Evolutionary conservation across 2,329 filamentous ascomycete species (phyloP), one percentile per base, ranked within the genome.

Genomic region (Exophiala viscosa): DNA sequence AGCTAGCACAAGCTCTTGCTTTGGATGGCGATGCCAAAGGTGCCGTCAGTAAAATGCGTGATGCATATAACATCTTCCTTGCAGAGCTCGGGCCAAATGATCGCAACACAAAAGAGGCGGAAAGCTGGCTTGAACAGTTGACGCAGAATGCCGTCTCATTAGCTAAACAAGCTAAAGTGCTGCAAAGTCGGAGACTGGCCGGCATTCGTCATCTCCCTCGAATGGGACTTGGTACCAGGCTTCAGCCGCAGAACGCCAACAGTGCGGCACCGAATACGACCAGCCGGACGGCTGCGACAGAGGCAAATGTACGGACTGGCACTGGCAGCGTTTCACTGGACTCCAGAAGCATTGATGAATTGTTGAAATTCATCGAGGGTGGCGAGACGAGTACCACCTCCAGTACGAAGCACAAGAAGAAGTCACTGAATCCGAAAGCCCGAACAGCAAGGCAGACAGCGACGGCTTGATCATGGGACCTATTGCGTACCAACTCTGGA

Each of bases 31-130:
- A 99, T 70, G 87, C 90, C 63, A 96, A 96, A 77, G 86, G 80
- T 43, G 91, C 93, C 11, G 91, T 99, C 51, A 84, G 82, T 67
- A 86, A 88, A 68, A 99, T 99, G 93, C 88, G 90, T 55, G 91
- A 96, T 70, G 93, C 90, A 41, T 96, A 91, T 77, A 96, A 87
- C 73, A 95, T 96, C 68, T 99, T 99, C 84, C 83, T 91, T 59
- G 76, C 78, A 52, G 84, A 93, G 66, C 85, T 99, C 4, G 93
- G 93, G 23, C 77, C 90, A 1, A 85, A 95, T 35, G 91, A 97
- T 71, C 90, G 91, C 71, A 97, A 99, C 76, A 99, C 93, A 58
- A 96, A 96, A 76, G 93, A 99, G 70, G 92, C 93, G 2, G 91
- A 96, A 75, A 88, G 83, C 66, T 99, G 93, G 93, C 82, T 97